These are phyloP conservation scores for Spiraea crenata DNA, from an alignment of 331 rosid species.

Conservation along the genomic window DNA sequence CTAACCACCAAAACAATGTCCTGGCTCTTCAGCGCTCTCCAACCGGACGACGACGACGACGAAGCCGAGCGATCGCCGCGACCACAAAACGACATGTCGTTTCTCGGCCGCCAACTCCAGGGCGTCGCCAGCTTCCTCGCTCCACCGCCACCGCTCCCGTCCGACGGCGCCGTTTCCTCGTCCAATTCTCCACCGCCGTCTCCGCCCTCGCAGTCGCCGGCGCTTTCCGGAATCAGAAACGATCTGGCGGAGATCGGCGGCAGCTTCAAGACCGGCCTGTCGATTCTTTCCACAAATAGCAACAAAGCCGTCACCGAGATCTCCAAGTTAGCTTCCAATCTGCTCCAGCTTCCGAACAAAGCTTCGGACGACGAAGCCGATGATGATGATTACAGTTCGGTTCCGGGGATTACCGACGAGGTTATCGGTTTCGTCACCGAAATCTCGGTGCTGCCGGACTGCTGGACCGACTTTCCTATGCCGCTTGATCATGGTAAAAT, in stretches of 20 bases:
- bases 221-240: slow-evolving; percentile 68
- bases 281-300: slow-evolving; percentile 57
- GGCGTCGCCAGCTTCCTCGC: slow-evolving; percentile 86
- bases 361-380: slow-evolving; percentile 12
- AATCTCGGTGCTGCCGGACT: slow-evolving; percentile 61
- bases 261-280: slow-evolving; percentile 60
- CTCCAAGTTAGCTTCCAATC: slow-evolving; percentile 70
- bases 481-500: slow-evolving; percentile 53
- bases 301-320: slow-evolving; percentile 70
- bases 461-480: slow-evolving; percentile 85
- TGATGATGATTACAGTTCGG: slow-evolving; percentile 18
- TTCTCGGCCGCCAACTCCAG: slow-evolving; percentile 55
- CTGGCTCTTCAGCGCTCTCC: slow-evolving; percentile 66
- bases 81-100: slow-evolving; percentile 49
- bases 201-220: slow-evolving; percentile 22
- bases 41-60: slow-evolving; percentile 36
- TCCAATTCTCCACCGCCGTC: background rate
- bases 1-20: slow-evolving; percentile 45
- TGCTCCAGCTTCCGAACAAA: slow-evolving; percentile 41
- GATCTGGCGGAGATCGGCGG: slow-evolving; percentile 92
- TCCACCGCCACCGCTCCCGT: slow-evolving; percentile 49
- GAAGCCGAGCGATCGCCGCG: slow-evolving; percentile 19
- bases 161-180: background rate
- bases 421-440: slow-evolving; percentile 61
- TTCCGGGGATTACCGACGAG: slow-evolving; percentile 70